A percentile compares a stretch with the other conserved stretches of the same genome.
phyloP scores from a whole-genome alignment of 768 basidiomycete genomes.

The Saitozyma sp. region DNA sequence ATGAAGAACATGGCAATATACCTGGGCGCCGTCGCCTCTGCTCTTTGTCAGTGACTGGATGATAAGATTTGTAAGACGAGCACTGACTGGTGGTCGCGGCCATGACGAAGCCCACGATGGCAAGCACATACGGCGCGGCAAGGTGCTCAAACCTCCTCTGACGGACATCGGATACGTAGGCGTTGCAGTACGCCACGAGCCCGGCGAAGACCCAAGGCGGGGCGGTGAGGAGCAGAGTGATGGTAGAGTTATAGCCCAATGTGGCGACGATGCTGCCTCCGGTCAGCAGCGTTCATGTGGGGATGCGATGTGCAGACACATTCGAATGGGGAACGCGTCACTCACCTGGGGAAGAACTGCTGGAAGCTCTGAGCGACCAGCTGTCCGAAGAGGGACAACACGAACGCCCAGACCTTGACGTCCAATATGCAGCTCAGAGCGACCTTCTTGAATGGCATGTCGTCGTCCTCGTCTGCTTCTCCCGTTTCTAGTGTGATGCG shows the following conservation, averaged over 20 bases:
- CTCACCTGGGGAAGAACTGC: conserved; percentile 36
- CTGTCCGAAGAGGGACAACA: conserved; percentile 29
- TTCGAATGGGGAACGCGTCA: conserved; percentile 35
- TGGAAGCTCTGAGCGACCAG: conserved; percentile 31
- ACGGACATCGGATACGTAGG: conserved; percentile 27
- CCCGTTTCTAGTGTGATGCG: no score
- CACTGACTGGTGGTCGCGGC: conserved; percentile 17
- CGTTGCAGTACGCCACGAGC: conserved; percentile 25
- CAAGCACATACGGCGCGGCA: conserved; percentile 24
- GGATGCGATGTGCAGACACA: no score
- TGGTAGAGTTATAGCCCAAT: conserved; percentile 15
- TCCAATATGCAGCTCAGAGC: conserved; percentile 26
- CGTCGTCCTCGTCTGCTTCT: no score
- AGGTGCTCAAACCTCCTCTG: conserved; percentile 33
- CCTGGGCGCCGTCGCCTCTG: conserved; percentile 24
- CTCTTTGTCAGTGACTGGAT: no score
- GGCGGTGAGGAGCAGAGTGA: conserved; percentile 34
- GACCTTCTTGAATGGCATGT: no score
- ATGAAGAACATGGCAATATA: conserved; percentile 42
- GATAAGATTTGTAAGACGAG: no score
- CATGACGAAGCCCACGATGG: conserved; percentile 33
- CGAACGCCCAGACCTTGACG: conserved; percentile 25
- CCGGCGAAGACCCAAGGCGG: conserved; percentile 43
- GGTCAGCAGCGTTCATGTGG: no score
- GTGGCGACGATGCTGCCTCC: conserved; percentile 28